A percentile compares a stretch with the other conserved stretches of the same genome.
Evolutionary conservation across 495 filamentous ascomycete species (phyloP).

Genomic region (Penicillium tannophilum): DNA sequence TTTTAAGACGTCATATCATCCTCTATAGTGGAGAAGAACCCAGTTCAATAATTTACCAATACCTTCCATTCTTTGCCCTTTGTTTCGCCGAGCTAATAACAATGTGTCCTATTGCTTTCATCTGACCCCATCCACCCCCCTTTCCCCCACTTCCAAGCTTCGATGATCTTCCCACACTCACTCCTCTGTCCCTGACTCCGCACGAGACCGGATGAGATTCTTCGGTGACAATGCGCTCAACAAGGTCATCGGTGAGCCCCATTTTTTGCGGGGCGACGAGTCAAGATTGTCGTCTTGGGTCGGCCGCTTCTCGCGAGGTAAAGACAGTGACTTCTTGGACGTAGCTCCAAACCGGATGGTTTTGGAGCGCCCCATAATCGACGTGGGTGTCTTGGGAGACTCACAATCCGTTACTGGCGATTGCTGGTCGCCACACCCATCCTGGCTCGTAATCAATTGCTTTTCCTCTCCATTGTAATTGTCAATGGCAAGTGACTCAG

Average conservation of each 20-base stretch:
- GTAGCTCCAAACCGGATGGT: conserved; percentile 22
- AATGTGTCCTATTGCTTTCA: conserved; percentile 1
- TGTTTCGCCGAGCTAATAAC: conserved; percentile 20
- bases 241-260: conserved; percentile 22
- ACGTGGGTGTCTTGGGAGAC: conserved; percentile 20
- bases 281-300: conserved; percentile 22
- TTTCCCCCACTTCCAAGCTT: conserved; percentile 9
- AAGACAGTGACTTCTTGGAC: conserved; percentile 17
- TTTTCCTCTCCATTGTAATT: conserved; percentile 23
- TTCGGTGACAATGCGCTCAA: conserved; percentile 27
- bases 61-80: conserved; percentile 20
- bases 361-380: conserved; percentile 18
- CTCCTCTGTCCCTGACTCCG: conserved; percentile 57
- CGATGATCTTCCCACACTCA: conserved; percentile 50
- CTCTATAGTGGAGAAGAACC: conserved; percentile 4
- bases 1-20: conserved; percentile 18
- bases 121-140: not conserved
- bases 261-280: conserved; percentile 28
- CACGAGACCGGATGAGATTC: conserved; percentile 45
- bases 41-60: conserved; percentile 2
- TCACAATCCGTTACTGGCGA: conserved; percentile 14
- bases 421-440: conserved; percentile 19
- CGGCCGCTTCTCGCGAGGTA: conserved; percentile 23
- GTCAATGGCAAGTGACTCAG: conserved; percentile 19
- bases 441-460: conserved; percentile 10